Evolutionary conservation across 1,284 basidiomycete species (phyloP).

Genomic region (Ganoderma lucidum): DNA sequence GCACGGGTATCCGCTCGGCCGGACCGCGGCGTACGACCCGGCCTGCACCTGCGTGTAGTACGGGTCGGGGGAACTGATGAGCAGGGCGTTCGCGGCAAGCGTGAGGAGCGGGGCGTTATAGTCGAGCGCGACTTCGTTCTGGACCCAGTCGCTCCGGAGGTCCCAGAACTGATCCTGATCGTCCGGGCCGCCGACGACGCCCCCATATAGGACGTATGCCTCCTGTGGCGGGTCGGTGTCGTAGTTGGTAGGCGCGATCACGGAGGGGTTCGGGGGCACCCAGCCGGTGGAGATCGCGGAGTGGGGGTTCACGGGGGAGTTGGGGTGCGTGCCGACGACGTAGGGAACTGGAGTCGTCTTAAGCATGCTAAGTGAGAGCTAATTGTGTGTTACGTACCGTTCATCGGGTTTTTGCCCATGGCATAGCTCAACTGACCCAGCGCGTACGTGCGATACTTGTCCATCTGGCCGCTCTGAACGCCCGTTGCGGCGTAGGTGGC

Average conservation of each 20-base stretch:
- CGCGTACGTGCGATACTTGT: conserved; percentile 73
- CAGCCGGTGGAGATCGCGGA: conserved; percentile 89
- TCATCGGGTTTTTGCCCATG: conserved; percentile 90
- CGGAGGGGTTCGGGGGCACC: conserved; percentile 54
- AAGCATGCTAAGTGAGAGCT: neutral
- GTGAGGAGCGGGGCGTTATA: conserved; percentile 90
- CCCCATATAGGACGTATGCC: conserved; percentile 85
- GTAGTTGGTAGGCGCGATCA: conserved; percentile 51
- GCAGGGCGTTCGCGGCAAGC: conserved; percentile 77
- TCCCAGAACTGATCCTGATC: conserved; percentile 82
- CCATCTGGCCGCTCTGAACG: conserved; percentile 57
- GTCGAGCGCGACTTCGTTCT: conserved; percentile 83
- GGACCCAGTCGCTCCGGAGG: conserved; percentile 83
- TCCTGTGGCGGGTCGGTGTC: conserved; percentile 77
- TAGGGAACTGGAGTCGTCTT: conserved; percentile 62
- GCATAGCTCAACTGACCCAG: conserved; percentile 82
- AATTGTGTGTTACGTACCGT: conserved; percentile 48
- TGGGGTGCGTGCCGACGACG: conserved; percentile 87
- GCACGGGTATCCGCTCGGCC: conserved; percentile 77
- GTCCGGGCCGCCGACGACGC: conserved; percentile 88
- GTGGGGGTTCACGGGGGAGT: conserved; percentile 90
- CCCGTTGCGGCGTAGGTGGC: conserved; percentile 70
- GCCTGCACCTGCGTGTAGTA: conserved; percentile 76
- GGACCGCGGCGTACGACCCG: conserved; percentile 69
- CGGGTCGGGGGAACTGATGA: conserved; percentile 77